Evolutionary conservation across 139 green algal genomes (phyloP).

Genomic region (Chlorella sp.): DNA sequence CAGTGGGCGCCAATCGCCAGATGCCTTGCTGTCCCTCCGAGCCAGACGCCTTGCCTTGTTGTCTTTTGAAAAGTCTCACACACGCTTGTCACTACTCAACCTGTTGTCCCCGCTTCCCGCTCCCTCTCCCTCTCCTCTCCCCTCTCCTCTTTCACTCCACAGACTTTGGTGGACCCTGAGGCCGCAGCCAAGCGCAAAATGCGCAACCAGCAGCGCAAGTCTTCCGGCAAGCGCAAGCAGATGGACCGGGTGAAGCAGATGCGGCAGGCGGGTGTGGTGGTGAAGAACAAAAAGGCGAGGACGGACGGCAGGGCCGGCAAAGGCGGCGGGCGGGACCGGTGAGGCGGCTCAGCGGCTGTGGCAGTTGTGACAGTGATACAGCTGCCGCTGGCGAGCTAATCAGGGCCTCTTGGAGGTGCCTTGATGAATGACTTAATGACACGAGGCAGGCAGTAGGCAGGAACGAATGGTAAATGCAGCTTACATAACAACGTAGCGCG

Average conservation of each 20-base stretch:
- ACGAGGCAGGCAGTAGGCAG: too few relatives aligned
- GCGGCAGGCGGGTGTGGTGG: conserved; percentile 47
- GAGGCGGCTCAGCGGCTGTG: not conserved
- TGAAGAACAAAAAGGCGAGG: conserved; percentile 21
- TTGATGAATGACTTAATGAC: too few relatives aligned
- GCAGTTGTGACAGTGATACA: not conserved
- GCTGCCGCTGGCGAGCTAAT: not conserved
- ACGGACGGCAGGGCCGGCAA: not conserved
- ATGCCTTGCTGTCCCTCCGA: too few relatives aligned
- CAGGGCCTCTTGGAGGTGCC: too few relatives aligned
- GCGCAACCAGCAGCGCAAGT: conserved; percentile 60
- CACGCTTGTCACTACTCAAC: too few relatives aligned
- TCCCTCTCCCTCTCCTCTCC: not conserved
- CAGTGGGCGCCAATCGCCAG: too few relatives aligned
- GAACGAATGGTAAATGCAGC: too few relatives aligned
- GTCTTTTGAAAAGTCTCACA: not conserved
- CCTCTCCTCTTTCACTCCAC: not conserved
- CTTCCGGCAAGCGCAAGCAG: conserved; percentile 73
- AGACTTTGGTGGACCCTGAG: conserved; percentile 83
- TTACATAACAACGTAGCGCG: too few relatives aligned
- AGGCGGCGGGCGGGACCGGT: not conserved
- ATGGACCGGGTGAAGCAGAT: conserved; percentile 70
- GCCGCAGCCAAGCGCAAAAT: conserved; percentile 66
- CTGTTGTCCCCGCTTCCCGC: too few relatives aligned
- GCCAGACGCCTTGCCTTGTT: too few relatives aligned